Conservation (phyloP, 257 asterid species). For the Solanum ahanhuiri region DNA sequence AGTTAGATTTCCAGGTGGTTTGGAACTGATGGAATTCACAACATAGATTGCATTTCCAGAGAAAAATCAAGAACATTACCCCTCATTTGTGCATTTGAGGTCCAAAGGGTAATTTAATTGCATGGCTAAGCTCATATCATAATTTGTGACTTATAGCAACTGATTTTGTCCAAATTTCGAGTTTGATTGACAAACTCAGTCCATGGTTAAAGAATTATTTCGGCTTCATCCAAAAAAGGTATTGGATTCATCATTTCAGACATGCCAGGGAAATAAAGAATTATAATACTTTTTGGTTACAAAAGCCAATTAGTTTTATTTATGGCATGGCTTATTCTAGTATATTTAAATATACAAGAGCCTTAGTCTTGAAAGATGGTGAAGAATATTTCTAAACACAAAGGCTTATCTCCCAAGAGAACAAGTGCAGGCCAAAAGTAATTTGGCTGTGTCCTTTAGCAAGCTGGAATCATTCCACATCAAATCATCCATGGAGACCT, state of each 20-base stretch:
- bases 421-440: neutral
- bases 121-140: neutral
- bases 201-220: neutral
- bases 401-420: neutral
- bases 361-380: neutral
- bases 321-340: neutral
- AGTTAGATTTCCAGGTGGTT: neutral
- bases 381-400: neutral
- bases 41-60: neutral
- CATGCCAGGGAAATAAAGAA: neutral
- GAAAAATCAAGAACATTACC: neutral
- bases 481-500: neutral
- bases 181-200: neutral
- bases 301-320: neutral
- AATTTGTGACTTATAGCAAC: neutral
- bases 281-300: neutral
- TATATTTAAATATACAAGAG: neutral
- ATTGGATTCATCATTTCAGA: neutral
- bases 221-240: neutral
- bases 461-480: neutral
- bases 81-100: neutral
- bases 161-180: neutral
- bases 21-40: neutral
- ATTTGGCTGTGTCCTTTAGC: neutral
- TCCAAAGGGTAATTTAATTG: neutral